Evolutionary conservation across 495 filamentous ascomycete genomes (phyloP).

Genomic region (Gamarada debralockiae): DNA sequence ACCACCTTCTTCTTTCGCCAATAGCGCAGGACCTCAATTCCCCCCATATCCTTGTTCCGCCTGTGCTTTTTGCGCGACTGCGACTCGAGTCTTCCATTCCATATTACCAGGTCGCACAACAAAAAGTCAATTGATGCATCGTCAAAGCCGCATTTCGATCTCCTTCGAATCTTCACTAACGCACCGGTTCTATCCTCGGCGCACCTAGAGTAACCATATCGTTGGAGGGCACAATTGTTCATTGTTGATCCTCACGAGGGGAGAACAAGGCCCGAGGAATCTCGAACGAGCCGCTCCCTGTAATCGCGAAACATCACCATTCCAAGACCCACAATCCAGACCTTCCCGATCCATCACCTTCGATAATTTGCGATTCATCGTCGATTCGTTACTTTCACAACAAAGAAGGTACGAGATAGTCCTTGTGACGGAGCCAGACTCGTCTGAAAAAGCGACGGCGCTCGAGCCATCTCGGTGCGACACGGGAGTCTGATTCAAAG

Average conservation of each 20-base stretch:
- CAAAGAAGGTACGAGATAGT: constrained; percentile 3
- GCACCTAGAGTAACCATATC: background rate
- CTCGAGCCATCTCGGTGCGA: constrained; percentile 22
- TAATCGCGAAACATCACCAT: constrained; percentile 20
- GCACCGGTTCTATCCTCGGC: background rate
- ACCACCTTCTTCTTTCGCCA: no score
- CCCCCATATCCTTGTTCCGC: background rate
- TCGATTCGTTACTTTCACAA: constrained; percentile 2
- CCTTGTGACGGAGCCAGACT: constrained; percentile 12
- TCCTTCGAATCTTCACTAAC: background rate
- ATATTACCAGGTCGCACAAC: background rate
- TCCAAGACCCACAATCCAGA: constrained; percentile 2
- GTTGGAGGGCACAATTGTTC: background rate
- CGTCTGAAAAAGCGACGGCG: constrained; percentile 16
- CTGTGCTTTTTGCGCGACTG: background rate
- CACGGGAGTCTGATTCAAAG: constrained; percentile 1
- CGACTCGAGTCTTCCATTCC: constrained; percentile 11
- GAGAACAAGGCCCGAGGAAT: background rate
- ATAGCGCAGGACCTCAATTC: no score
- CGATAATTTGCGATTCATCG: constrained; percentile 6
- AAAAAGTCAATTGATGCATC: constrained; percentile 16
- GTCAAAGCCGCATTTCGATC: no score
- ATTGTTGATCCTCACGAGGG: no score
- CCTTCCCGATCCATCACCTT: constrained; percentile 6
- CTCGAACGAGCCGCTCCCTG: constrained; percentile 10